Evolutionary conservation across 2,329 filamentous ascomycete species (phyloP), one percentile per base, ranked within the genome.

Genomic region (Penicillium sp.): DNA sequence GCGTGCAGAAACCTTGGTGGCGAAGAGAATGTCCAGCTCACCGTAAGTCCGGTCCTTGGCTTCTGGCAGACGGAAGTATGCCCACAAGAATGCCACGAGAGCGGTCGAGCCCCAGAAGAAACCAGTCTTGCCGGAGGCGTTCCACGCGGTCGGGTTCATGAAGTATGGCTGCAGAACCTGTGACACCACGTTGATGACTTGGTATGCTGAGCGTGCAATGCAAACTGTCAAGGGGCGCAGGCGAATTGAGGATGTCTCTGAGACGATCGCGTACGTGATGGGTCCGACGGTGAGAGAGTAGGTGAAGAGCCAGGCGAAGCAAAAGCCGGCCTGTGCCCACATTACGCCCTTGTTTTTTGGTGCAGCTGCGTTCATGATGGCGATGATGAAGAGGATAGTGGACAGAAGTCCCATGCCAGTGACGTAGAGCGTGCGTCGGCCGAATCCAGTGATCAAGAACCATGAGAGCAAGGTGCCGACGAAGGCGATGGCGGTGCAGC

Each of bases 271-370:
- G 65, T 82, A 84, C 4, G 78, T 78, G 7, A 82, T 76, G 0
- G 81, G 81, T 0, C 82, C 83, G 11, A 84, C 75, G 1, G 80
- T 79, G 51, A 79, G 74, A 59, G 79, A 79, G 64, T 84, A 84
- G 2, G 78, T 73, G 46, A 84, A 81, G 0, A 79, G 80, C 64
- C 79, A 83, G 46, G 80, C 62, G 49, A 84, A 76, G 34, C 82
- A 75, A 53, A 61, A 66, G 3, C 74, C 72, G 8, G 76, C 80
- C 2, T 58, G 73, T 59, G 60, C 63, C 64, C 67, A 70, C 58
- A 63, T 67, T 1, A 70, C 72, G 0, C 59, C 55, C 7, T 50
- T 46, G 8, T 64, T 66, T 5, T 56, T 48, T 0, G 61, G 58
- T 19, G 63, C 59, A 2, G 64, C 14, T 7, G 41, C 56, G 9